These are phyloP conservation scores for Zalerion maritima DNA, from an alignment of 495 filamentous ascomycete species.

Conservation along the genomic window DNA sequence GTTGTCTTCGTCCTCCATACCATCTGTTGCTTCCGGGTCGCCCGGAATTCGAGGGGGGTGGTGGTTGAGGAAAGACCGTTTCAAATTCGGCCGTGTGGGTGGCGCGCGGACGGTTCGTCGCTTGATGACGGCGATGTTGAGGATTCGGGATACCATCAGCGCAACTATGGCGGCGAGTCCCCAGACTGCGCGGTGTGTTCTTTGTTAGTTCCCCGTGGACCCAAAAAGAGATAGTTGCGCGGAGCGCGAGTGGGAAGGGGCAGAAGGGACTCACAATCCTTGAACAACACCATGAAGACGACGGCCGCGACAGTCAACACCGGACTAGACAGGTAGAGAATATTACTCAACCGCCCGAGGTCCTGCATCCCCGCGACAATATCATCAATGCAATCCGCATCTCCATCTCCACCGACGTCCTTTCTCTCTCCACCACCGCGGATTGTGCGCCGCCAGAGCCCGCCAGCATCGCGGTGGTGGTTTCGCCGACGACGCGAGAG, in stretches of 20 bases:
- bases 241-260: neutral
- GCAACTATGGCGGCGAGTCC: conserved; percentile 25
- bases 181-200: conserved; percentile 24
- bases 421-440: neutral
- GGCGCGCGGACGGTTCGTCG: conserved; percentile 9
- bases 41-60: neutral
- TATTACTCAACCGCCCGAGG: conserved; percentile 23
- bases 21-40: neutral
- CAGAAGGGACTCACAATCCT: conserved; percentile 25
- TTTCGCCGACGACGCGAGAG: conserved; percentile 9
- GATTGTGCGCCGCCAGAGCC: conserved; percentile 14
- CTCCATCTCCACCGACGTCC: conserved; percentile 3
- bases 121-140: conserved; percentile 41
- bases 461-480: conserved; percentile 6
- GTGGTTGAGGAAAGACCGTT: conserved; percentile 1
- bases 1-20: conserved; percentile 1
- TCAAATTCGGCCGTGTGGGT: conserved; percentile 5
- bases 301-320: conserved; percentile 26
- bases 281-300: conserved; percentile 22
- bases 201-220: neutral
- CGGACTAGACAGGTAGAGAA: conserved; percentile 30
- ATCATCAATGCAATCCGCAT: neutral
- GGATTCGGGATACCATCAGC: conserved; percentile 36
- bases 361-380: conserved; percentile 17
- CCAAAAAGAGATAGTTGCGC: neutral